A percentile compares a stretch with the other conserved stretches of the same genome.
Evolutionary conservation across 2,329 filamentous ascomycete genomes (phyloP).

Genomic region (Cryphonectria radicalis): DNA sequence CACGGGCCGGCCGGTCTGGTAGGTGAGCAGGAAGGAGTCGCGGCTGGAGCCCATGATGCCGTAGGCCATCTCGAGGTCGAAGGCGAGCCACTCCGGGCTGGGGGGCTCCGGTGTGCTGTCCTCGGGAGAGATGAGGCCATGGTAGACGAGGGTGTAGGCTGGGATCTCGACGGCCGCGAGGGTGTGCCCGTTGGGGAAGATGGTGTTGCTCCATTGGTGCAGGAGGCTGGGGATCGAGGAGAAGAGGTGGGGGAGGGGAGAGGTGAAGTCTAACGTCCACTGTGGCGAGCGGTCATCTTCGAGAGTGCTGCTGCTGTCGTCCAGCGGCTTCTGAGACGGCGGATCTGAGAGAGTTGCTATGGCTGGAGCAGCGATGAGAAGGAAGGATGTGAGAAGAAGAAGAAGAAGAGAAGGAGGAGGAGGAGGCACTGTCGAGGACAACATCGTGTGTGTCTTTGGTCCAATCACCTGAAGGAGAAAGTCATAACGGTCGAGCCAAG

Average conservation of each 20-base stretch:
- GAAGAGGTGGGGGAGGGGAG: constrained; percentile 52
- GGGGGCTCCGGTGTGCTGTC: constrained; percentile 45
- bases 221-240: constrained; percentile 51
- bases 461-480: background rate
- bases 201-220: constrained; percentile 55
- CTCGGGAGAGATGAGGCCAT: constrained; percentile 43
- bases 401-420: background rate
- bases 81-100: constrained; percentile 56
- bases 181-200: constrained; percentile 54
- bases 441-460: background rate
- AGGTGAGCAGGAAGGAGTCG: constrained; percentile 52
- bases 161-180: constrained; percentile 51
- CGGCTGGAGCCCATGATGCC: constrained; percentile 52
- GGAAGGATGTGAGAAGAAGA: background rate
- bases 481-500: background rate
- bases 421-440: background rate
- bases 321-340: background rate
- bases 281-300: background rate
- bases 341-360: background rate
- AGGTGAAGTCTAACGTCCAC: constrained; percentile 51
- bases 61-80: constrained; percentile 59
- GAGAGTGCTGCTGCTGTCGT: too few species aligned
- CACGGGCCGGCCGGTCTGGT: constrained; percentile 48
- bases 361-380: constrained; percentile 2
- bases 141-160: constrained; percentile 53